Percentiles rank a stretch among this genome's conserved stretches.
Conservation (phyloP, 228 moss, liverwort and hornwort genomes). For the Sphagnum fallax region DNA sequence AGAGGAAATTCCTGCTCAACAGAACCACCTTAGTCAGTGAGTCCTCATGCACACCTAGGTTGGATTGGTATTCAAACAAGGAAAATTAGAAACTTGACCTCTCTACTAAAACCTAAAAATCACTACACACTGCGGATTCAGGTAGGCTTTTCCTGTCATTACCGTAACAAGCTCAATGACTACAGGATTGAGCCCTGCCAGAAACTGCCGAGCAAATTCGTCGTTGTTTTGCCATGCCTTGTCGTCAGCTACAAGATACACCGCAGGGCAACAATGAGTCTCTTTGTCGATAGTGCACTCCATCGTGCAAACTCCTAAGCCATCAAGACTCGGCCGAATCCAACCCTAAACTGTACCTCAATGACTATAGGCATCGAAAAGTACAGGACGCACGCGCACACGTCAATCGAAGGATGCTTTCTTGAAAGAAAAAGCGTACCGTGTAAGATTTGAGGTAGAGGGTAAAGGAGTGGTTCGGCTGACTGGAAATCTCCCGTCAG, state of each 20-base stretch:
- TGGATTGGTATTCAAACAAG: too few species aligned
- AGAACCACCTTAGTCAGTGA: not conserved
- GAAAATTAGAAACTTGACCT: too few species aligned
- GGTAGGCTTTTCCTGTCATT: not conserved
- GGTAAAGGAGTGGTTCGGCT: slow-evolving; percentile 1
- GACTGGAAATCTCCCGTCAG: slow-evolving; percentile 12
- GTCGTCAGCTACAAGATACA: not conserved
- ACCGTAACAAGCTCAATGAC: slow-evolving; percentile 23
- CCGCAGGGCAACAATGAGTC: too few species aligned
- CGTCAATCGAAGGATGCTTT: not conserved
- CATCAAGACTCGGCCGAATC: not conserved
- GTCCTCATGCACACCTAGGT: not conserved
- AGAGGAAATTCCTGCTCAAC: slow-evolving; percentile 29
- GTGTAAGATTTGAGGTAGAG: slow-evolving; percentile 23
- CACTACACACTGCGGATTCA: too few species aligned
- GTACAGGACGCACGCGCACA: not conserved
- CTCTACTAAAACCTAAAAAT: too few species aligned
- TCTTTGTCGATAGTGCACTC: too few species aligned
- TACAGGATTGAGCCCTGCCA: slow-evolving; percentile 19
- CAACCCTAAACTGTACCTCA: not conserved
- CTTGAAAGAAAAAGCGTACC: not conserved
- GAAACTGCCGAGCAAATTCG: slow-evolving; percentile 8
- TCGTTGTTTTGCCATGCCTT: slow-evolving; percentile 4
- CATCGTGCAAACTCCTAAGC: not conserved
- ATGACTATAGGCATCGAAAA: not conserved